Conservation (phyloP, 495 filamentous ascomycete genomes). For the Lichenothelia convexa region DNA sequence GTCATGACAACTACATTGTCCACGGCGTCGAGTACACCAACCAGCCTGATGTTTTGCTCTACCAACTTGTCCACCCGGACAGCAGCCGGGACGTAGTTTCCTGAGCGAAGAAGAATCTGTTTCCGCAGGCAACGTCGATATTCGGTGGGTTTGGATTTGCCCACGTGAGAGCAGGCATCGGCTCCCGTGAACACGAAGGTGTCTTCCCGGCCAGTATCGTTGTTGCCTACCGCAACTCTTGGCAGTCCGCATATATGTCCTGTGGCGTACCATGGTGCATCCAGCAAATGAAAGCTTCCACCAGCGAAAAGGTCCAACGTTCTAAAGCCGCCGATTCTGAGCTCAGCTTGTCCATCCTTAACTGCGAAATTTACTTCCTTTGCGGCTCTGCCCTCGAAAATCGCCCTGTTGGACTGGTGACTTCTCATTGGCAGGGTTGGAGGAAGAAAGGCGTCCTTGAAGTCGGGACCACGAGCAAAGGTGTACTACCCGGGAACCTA, state of each 20-base stretch:
- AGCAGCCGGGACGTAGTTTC: no score
- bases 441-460: constrained; percentile 28
- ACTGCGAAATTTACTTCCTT: constrained; percentile 16
- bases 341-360: no score
- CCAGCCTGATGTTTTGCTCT: no score
- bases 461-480: constrained; percentile 34
- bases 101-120: no score
- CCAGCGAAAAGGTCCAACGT: constrained; percentile 32
- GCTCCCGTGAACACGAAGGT: constrained; percentile 39
- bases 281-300: constrained; percentile 38
- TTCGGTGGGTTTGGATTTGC: constrained; percentile 35
- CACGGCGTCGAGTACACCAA: no score
- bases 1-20: no score
- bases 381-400: constrained; percentile 11
- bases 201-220: constrained; percentile 12
- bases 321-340: constrained; percentile 16
- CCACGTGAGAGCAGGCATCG: constrained; percentile 34
- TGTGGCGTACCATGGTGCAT: constrained; percentile 35
- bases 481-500: constrained; percentile 29
- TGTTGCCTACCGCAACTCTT: constrained; percentile 32
- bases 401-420: constrained; percentile 10
- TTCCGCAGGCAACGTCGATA: no score
- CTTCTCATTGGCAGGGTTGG: constrained; percentile 29
- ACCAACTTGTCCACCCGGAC: no score
- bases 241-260: constrained; percentile 40